Base-by-base conservation (phyloP, 805 yeast species). In the Saturnispora gosingensis region DNA sequence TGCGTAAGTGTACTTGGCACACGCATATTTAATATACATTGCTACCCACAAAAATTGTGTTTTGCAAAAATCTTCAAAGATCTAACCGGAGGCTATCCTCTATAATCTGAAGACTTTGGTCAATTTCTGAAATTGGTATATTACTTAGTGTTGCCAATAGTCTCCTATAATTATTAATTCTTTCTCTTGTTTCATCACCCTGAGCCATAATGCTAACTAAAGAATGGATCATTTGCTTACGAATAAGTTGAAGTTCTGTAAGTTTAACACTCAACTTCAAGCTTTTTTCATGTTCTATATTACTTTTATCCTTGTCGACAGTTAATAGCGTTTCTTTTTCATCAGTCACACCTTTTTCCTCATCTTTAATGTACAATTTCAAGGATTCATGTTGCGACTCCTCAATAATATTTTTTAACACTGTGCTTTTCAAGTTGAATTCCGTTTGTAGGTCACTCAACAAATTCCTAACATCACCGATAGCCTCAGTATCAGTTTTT, bases 121-220 rank as follows among this genome's bases (percentile, higher is more conserved):
- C 88, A 40, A 85, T 85, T 57, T 83, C 86, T 56, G 77, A 78
- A 22, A 81, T 74, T 10, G 78, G 78, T 52, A 85, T 76, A 43
- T 81, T 87, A 46, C 89, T 82, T 56, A 88, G 78, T 48, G 78
- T 75, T 50, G 88, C 76, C 46, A 85, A 82, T 62, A 85, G 72
- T 58, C 81, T 75, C 56, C 88, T 70, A 68, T 83, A 85, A 58
- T 82, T 81, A 59, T 78, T 79, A 68, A 84, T 81, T 58, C 76
- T 80, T 24, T 72, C 69, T 51, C 76, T 80, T 55, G 76, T 64
- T 18, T 70, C 54, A 67, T 80, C 65, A 52, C 76, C 64, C 51
- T 64, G 67, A 0, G 72, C 67, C 46, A 59, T 60, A 24, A 66
- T 49, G 39, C 58, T 56, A 22, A 67, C 65, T 16, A 74, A 66